Evolutionary conservation across 192 early-diverging fungal species (phyloP), one percentile per base, ranked within the genome.

Genomic region (Gryganskiella cystojenkinii): DNA sequence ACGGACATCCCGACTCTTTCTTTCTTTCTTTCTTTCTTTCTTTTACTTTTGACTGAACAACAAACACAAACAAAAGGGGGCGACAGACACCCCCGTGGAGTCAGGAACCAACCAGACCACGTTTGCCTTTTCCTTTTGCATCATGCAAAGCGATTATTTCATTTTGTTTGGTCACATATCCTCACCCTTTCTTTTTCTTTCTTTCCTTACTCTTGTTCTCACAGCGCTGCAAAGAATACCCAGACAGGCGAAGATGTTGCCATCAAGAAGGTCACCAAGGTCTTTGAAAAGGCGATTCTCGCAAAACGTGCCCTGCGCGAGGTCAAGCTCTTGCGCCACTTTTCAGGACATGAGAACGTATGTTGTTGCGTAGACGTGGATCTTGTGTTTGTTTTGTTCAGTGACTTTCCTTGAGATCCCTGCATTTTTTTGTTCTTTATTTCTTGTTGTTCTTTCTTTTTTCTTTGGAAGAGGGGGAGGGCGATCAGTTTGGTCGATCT

Each of bases 271-370:
- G 80, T 86, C 27, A 82, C 75, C 52, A 86, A 84, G 59, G 89
- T 95, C 46, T 95, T 94, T 84, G 94, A 96, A 49, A 93, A 95
- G 82, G 87, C 91, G 44, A 95, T 98, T 64, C 87, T 98, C 13
- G 92, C 95, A 40, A 97, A 97, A 84, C 87, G 96, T 56, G 95
- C 94, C 30, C 72, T 98, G 64, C 90, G 96, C 52, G 96, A 98
- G 84, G 89, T 98, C 76, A 98, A 98, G 82, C 89, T 98, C 9
- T 84, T 98, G 71, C 85, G 91, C 44, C 96, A 98, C 80, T 95
- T 98, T 60, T 96, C 93, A 79, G 96, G 96, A 61, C 94, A 98
- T 71, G 96, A 98, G 63, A 98, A 98, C 82, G 85, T 90, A 64
- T 43, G 71, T 76, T 31, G 28, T 20, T 20, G 44, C 14, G 44